phyloP scores from a whole-genome alignment of 2,329 filamentous ascomycete genomes.

The Fusarium tupiense region DNA sequence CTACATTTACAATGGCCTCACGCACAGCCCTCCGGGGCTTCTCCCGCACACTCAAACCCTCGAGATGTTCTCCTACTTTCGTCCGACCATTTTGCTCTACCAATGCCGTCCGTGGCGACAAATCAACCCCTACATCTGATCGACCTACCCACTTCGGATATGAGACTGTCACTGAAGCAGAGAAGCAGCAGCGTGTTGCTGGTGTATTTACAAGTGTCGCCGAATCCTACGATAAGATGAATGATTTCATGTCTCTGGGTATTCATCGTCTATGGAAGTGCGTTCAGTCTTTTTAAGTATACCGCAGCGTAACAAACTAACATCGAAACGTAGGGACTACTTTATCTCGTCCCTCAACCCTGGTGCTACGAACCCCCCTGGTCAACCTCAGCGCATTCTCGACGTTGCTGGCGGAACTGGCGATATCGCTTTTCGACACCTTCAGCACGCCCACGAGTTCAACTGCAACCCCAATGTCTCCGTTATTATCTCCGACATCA shows the following conservation, averaged over 20 bases:
- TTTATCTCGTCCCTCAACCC: slow-evolving; percentile 94
- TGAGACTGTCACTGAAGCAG: slow-evolving; percentile 80
- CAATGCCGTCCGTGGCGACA: slow-evolving; percentile 42
- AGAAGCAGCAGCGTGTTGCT: slow-evolving; percentile 79
- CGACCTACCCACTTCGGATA: slow-evolving; percentile 91
- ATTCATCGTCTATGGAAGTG: slow-evolving; percentile 95
- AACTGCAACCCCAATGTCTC: slow-evolving; percentile 76
- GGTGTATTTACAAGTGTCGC: slow-evolving; percentile 96
- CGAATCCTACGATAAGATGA: slow-evolving; percentile 96
- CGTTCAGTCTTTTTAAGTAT: slow-evolving; percentile 37
- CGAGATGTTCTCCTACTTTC: slow-evolving; percentile 19
- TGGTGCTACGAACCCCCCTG: slow-evolving; percentile 63
- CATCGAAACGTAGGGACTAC: slow-evolving; percentile 69
- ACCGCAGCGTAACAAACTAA: slow-evolving; percentile 4
- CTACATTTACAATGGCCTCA: slow-evolving; percentile 41
- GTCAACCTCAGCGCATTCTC: slow-evolving; percentile 75
- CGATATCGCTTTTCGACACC: slow-evolving; percentile 96
- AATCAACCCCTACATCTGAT: slow-evolving; percentile 50
- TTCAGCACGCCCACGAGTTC: slow-evolving; percentile 88
- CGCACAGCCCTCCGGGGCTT: slow-evolving; percentile 45
- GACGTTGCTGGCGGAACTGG: slow-evolving; percentile 97
- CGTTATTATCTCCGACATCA: slow-evolving; percentile 96
- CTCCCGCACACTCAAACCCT: slow-evolving; percentile 35
- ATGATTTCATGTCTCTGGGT: slow-evolving; percentile 98
- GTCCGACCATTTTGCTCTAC: slow-evolving; percentile 45